Evolutionary conservation across 176 grass and related monocot genomes (phyloP), one percentile per base, ranked within the genome.

Genomic region (Cymbopogon citratus): DNA sequence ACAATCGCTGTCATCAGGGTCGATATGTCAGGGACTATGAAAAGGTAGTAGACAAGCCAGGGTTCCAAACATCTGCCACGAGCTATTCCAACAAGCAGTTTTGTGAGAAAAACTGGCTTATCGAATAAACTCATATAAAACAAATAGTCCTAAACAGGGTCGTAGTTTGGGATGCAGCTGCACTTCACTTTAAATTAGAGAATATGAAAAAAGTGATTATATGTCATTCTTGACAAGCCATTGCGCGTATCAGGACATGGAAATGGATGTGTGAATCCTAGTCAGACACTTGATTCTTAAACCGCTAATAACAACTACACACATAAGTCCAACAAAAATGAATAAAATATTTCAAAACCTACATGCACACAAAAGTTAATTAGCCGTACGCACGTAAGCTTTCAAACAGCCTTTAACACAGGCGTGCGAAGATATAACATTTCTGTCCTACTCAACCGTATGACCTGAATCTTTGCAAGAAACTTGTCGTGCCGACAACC

Each of bases 181-280:
- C 36, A 9, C 38, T 40, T 40, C 46, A n/a, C 19, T 56, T 56
- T 56, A n/a, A 40, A 1, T 40, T 40, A 9, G 38, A 40, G 38
- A 40, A 40, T 40, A 40, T 40, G 38, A 10, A 40, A 40, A 40
- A 40, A 4, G 7, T 39, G 36, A 39, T 39, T 39, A 39, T 7
- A 3, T 40, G 38, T 40, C 38, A 40, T 40, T 40, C 38, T 40
- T 40, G 38, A 40, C 38, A 40, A 9, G 38, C 29, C 2, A 54
- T 45, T 54, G 63, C 63, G 63, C 63, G 43, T 51, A 36, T 67
- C 28, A 80, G 28, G 28, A 59, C 31, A 3, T 27, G 33, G 13
- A 75, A 87, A 31, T 31, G 23, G 1, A 82, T 77, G 79, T 77
- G 79, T 87, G 85, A 82, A 87, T 87, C 54, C 79, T 77, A 82